Conservation (phyloP, 495 filamentous ascomycete species). For the Parathielavia appendiculata region DNA sequence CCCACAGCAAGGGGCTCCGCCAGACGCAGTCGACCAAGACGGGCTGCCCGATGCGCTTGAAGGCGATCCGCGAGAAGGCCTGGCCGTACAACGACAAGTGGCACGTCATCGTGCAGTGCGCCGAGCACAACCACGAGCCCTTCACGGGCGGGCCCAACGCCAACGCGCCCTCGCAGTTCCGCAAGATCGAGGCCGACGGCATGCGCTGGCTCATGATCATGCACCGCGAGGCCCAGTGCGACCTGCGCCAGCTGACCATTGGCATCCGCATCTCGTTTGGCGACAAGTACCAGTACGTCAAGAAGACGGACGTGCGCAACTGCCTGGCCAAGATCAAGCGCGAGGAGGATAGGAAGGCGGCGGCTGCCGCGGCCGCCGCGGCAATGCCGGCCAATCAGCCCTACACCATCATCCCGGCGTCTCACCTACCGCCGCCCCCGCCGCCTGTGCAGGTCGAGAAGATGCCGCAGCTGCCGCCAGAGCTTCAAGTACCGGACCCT, state of each 20-base stretch:
- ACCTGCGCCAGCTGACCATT: conserved; percentile 33
- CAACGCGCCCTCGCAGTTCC: conserved; percentile 33
- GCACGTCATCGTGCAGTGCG: conserved; percentile 33
- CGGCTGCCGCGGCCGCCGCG: conserved; percentile 18
- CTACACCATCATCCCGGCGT: conserved; percentile 30
- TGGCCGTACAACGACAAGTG: conserved; percentile 37
- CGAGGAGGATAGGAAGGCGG: conserved; percentile 32
- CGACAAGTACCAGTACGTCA: conserved; percentile 39
- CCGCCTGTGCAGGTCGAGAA: conserved; percentile 20
- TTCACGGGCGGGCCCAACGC: conserved; percentile 32
- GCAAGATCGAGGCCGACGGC: conserved; percentile 35
- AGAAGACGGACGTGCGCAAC: conserved; percentile 34
- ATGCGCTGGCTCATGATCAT: conserved; percentile 35
- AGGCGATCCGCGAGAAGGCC: conserved; percentile 33
- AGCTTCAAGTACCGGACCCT: conserved; percentile 34
- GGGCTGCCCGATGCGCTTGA: conserved; percentile 34
- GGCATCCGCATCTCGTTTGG: conserved; percentile 34
- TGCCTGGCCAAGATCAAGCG: conserved; percentile 35
- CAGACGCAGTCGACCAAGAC: conserved; percentile 31
- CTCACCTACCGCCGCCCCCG: conserved; percentile 29
- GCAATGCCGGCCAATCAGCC: conserved; percentile 24
- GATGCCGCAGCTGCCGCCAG: conserved; percentile 29
- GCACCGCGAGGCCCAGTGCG: conserved; percentile 34
- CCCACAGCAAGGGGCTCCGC: conserved; percentile 30
- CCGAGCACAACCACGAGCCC: conserved; percentile 36